Percentiles rank a stretch among this genome's conserved stretches.
phyloP scores from a whole-genome alignment of 129 eudicot genomes.

The Flaveria linearis region DNA sequence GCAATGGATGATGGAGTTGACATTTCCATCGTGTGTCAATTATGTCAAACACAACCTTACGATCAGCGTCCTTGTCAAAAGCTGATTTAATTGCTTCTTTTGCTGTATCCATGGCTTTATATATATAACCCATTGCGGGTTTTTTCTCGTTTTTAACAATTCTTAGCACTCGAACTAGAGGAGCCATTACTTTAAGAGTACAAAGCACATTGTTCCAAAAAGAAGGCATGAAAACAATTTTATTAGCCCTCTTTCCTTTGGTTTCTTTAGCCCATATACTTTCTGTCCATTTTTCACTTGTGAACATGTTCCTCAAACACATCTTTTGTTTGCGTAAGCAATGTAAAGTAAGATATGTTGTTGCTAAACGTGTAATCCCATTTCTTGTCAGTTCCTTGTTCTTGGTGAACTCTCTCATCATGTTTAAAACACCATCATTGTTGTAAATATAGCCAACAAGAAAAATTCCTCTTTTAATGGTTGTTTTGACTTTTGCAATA shows the following conservation, averaged over 20 bases:
- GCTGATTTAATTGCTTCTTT: not conserved
- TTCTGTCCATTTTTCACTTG: not conserved
- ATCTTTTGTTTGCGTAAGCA: not conserved
- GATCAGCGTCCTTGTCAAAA: not conserved
- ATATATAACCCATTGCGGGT: conserved; percentile 22
- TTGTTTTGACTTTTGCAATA: not conserved
- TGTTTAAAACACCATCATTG: not conserved
- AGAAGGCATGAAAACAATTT: not conserved
- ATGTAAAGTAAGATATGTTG: not conserved
- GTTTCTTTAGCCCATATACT: conserved; percentile 1
- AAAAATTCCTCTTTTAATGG: not conserved
- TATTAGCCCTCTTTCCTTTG: not conserved
- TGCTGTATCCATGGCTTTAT: conserved; percentile 8
- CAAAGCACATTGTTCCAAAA: conserved; percentile 13
- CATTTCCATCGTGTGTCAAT: conserved; percentile 10
- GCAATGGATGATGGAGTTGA: conserved; percentile 17
- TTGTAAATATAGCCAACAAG: not conserved
- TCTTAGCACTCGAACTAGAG: not conserved
- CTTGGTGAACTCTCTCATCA: not conserved
- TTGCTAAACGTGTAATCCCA: not conserved
- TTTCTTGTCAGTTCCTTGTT: not conserved
- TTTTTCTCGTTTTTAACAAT: conserved; percentile 15
- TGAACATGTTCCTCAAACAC: conserved; percentile 1
- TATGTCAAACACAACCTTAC: not conserved
- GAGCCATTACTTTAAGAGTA: conserved; percentile 2